These are phyloP conservation scores for Solanum hybrid DNA, from an alignment of 305 asterid species.

Conservation along the genomic window DNA sequence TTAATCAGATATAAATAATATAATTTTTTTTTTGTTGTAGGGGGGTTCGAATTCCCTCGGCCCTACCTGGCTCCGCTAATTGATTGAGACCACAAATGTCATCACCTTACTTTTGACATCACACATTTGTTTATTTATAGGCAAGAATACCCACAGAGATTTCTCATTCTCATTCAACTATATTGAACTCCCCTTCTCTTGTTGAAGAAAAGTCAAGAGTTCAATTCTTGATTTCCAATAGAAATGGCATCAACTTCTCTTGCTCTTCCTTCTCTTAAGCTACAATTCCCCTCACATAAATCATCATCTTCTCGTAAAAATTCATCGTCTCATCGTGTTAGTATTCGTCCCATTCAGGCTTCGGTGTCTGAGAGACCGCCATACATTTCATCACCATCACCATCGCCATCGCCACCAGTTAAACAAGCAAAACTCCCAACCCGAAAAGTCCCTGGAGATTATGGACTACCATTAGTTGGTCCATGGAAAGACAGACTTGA, in stretches of 20 bases:
- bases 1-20: too few species aligned
- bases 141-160: not conserved
- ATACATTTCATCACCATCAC: not conserved
- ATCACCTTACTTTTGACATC: not conserved
- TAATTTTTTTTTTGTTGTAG: too few species aligned
- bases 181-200: not conserved
- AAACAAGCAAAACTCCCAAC: slow-evolving; percentile 29
- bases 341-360: slow-evolving; percentile 14
- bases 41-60: rapidly evolving
- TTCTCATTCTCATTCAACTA: not conserved
- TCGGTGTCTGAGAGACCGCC: slow-evolving; percentile 30
- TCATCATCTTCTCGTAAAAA: slow-evolving; percentile 2
- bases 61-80: not conserved
- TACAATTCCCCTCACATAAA: slow-evolving; percentile 14
- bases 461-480: slow-evolving; percentile 56
- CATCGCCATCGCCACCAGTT: not conserved
- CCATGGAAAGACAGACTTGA: slow-evolving; percentile 72
- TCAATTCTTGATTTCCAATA: not conserved
- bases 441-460: slow-evolving; percentile 61
- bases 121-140: not conserved
- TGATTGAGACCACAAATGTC: not conserved
- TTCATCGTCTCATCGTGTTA: not conserved
- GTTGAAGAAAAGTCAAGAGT: not conserved
- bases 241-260: slow-evolving; percentile 36
- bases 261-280: slow-evolving; percentile 16